Evolutionary conservation across 345 rosid species (phyloP), one percentile per base, ranked within the genome.

Genomic region (Acer saccharum): DNA sequence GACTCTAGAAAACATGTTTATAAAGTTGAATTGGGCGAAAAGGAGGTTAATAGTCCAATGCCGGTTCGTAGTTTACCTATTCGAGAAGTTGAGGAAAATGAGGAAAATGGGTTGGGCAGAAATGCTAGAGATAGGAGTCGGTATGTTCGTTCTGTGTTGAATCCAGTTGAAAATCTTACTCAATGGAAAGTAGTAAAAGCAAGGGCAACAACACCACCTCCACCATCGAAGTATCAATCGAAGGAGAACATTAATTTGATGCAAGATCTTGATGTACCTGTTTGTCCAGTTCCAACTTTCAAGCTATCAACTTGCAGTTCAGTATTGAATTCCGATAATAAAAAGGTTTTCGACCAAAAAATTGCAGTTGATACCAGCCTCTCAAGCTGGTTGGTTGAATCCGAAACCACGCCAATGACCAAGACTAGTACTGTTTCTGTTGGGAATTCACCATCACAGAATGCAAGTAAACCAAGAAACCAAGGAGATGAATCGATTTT

Each of bases 281-380:
- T 65, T 66, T 72, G 84, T 54, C 76, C 82, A 3, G 79, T 77
- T 80, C 74, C 77, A 62, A 75, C 67, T 65, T 71, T 82, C 21
- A 68, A 73, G 82, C 16, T 54, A 2, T 58, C 65, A 35, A 76
- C 54, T 7, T 65, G 29, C 10, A 65, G 25, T 65, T 13, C 81
- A 21, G 66, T 72, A 62, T 8, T 54, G 54, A 8, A 73, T 69
- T 62, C 61, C 21, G 64, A 74, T 1, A 52, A 23, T 39, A 83
- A 76, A 71, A 81, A 73, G 79, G 43, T 23, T 61, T 62, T 63
- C 27, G 65, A 73, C 68, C 83, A 79, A 52, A 89, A 82, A 75
- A 61, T 79, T n/a, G 84, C 87, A 29, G 91, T 88, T 74, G 92
- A 91, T 67, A 84, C 89, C 23, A 89, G 93, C 78, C 89, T 91